A percentile compares a stretch with the other conserved stretches of the same genome.
Conservation (phyloP, 129 eudicot genomes). For the Flaveria brownii region DNA sequence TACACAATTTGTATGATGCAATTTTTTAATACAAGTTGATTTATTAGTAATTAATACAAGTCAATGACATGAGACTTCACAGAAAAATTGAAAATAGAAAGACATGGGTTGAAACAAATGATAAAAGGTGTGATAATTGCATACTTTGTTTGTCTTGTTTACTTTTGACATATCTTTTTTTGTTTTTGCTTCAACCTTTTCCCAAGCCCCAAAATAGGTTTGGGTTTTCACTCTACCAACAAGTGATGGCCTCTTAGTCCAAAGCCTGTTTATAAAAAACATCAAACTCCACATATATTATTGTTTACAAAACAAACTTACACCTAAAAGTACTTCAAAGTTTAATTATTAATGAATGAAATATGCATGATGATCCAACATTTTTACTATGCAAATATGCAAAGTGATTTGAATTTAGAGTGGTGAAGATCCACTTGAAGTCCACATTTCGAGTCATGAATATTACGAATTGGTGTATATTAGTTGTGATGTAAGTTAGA, state of each 20-base stretch:
- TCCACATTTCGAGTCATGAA: too few species aligned
- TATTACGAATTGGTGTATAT: too few species aligned
- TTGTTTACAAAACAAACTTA: not conserved
- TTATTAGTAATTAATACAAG: not conserved
- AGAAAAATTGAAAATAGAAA: not conserved
- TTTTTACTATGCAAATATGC: not conserved
- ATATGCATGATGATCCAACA: not conserved
- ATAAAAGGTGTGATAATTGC: slow-evolving; percentile 35
- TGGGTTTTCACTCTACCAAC: slow-evolving; percentile 25
- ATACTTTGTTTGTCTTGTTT: slow-evolving; percentile 38
- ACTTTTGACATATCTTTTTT: slow-evolving; percentile 26
- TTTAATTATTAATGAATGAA: not conserved
- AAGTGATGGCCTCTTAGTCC: slow-evolving; percentile 31
- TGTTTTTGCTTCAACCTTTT: slow-evolving; percentile 35
- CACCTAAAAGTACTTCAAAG: not conserved
- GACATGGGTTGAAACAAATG: slow-evolving; percentile 30
- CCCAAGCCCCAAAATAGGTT: slow-evolving; percentile 33
- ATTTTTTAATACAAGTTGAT: not conserved
- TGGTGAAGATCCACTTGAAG: too few species aligned
- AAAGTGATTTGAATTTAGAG: too few species aligned
- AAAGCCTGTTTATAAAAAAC: slow-evolving; percentile 28
- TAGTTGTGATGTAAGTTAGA: too few species aligned
- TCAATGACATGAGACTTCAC: slow-evolving; percentile 15
- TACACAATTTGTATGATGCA: too few species aligned
- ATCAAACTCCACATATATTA: not conserved